These are phyloP conservation scores for Candida yuanshanica DNA, from an alignment of 805 yeast genomes.

Conservation along the genomic window DNA sequence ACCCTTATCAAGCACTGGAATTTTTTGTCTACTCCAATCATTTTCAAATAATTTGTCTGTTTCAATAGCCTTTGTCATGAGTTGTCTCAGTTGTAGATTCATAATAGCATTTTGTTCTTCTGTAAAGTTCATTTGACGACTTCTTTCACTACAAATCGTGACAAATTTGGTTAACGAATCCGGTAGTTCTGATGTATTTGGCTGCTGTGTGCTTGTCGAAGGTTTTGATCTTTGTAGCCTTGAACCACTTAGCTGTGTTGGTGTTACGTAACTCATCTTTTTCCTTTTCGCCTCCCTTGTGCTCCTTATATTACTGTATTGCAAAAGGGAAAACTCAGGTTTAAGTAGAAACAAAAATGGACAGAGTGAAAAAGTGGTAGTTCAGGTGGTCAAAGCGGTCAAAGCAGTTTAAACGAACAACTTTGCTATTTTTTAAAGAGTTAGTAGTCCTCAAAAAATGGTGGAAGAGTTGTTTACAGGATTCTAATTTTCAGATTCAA, in stretches of 20 bases:
- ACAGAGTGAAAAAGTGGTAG: background rate
- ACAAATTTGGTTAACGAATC: background rate
- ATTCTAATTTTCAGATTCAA: too few species aligned
- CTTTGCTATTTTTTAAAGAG: background rate
- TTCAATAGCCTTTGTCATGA: conserved; percentile 23
- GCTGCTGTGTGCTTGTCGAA: background rate
- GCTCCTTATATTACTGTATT: background rate
- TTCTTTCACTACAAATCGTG: background rate
- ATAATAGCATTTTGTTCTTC: conserved; percentile 10
- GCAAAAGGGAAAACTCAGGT: background rate
- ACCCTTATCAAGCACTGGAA: conserved; percentile 18
- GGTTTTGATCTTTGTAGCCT: background rate
- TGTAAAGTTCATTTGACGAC: background rate
- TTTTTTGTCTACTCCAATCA: conserved; percentile 23
- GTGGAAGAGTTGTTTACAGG: too few species aligned
- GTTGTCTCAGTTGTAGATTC: conserved; percentile 20
- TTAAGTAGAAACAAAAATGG: too few species aligned
- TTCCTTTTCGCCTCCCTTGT: background rate
- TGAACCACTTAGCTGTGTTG: conserved; percentile 6
- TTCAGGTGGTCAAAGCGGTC: background rate
- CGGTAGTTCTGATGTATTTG: background rate
- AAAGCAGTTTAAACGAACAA: too few species aligned
- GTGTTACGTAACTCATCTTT: conserved; percentile 8
- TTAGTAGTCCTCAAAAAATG: background rate
- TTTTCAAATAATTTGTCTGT: conserved; percentile 21